Evolutionary conservation across 106 monocot genomes (phyloP).

Genomic region (Vanilla planifolia): DNA sequence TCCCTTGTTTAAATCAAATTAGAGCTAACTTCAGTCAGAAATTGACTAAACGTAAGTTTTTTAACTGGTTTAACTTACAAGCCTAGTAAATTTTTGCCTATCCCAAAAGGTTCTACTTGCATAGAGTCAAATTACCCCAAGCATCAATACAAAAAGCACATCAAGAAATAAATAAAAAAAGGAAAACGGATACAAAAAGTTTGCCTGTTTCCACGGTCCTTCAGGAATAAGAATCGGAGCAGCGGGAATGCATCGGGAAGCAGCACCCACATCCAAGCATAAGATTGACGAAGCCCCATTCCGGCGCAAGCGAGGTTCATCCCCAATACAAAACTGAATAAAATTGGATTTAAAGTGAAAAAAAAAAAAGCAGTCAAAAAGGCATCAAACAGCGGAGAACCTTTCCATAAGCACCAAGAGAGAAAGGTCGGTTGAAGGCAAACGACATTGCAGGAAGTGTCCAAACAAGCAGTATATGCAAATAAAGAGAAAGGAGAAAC

Average conservation of each 20-base stretch:
- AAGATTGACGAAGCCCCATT: slow-evolving; percentile 7
- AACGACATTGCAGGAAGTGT: slow-evolving; percentile 8
- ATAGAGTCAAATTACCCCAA: too few species aligned
- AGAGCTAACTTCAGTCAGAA: too few species aligned
- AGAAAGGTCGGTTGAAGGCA: background rate
- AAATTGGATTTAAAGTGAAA: background rate
- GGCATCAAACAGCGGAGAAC: background rate
- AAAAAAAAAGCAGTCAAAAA: background rate
- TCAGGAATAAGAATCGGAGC: slow-evolving; percentile 83
- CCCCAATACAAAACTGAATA: slow-evolving; percentile 3
- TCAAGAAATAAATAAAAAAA: too few species aligned
- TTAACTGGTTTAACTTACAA: too few species aligned
- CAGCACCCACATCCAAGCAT: background rate
- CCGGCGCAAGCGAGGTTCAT: background rate
- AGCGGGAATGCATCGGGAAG: slow-evolving; percentile 32
- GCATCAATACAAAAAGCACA: too few species aligned
- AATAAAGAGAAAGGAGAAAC: too few species aligned
- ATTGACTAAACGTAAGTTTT: too few species aligned
- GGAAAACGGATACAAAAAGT: background rate
- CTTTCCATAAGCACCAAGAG: background rate
- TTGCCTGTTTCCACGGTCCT: slow-evolving; percentile 83
- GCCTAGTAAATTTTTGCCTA: too few species aligned
- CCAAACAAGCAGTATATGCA: too few species aligned
- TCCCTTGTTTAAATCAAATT: too few species aligned
- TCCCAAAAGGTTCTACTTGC: too few species aligned